These are phyloP conservation scores for Apium graveolens DNA, from an alignment of 129 eudicot species.

Conservation along the genomic window DNA sequence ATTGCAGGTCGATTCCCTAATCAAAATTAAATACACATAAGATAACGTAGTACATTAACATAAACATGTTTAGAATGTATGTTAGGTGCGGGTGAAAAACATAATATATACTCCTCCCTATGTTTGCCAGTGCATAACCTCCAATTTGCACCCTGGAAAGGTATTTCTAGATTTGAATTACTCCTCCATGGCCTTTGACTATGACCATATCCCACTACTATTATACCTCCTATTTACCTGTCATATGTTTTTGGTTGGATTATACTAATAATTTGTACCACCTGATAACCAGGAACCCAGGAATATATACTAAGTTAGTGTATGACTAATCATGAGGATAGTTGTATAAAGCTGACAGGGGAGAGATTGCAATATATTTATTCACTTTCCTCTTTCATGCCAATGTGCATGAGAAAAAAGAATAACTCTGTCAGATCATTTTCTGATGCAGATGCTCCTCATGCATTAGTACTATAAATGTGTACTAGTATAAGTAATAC, in stretches of 20 bases:
- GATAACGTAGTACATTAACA: neutral
- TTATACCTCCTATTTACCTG: too few species aligned
- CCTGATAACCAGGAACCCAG: neutral
- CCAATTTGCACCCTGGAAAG: neutral
- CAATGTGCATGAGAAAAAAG: neutral
- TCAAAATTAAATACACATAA: neutral
- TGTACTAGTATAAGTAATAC: neutral
- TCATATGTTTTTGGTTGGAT: neutral
- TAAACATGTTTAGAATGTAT: neutral
- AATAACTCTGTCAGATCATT: conserved; percentile 2
- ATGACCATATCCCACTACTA: too few species aligned
- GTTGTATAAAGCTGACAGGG: neutral
- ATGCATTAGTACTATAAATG: neutral
- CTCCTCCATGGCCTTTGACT: neutral
- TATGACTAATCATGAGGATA: neutral
- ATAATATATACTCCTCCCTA: neutral
- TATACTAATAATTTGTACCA: neutral
- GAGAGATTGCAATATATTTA: neutral
- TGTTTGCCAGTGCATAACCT: neutral
- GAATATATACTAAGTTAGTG: neutral
- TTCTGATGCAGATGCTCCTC: neutral
- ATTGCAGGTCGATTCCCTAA: too few species aligned
- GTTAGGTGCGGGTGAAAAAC: neutral
- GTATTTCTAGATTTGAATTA: neutral
- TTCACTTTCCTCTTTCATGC: neutral